Evolutionary conservation across 768 basidiomycete species (phyloP).

Genomic region (Kwoniella pini): DNA sequence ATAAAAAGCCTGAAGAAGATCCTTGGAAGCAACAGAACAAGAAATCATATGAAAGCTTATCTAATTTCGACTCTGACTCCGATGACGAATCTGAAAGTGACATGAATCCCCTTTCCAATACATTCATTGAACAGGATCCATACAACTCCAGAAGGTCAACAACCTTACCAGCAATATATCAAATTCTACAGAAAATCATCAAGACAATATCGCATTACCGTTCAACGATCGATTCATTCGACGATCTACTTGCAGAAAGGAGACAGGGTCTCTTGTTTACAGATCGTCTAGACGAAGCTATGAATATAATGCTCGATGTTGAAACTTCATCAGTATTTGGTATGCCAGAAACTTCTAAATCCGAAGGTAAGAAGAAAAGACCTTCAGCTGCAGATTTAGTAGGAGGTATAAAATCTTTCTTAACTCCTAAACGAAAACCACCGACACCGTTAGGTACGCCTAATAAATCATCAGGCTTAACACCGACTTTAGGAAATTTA

Average conservation of each 20-base stretch:
- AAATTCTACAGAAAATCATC: slow-evolving; percentile 77
- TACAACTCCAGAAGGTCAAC: slow-evolving; percentile 66
- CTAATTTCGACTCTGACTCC: slow-evolving; percentile 18
- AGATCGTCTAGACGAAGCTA: slow-evolving; percentile 86
- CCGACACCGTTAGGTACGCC: slow-evolving; percentile 7
- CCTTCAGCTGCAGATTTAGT: slow-evolving; percentile 12
- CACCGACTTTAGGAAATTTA: slow-evolving; percentile 2
- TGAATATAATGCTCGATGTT: slow-evolving; percentile 71
- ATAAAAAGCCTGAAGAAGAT: slow-evolving; percentile 18
- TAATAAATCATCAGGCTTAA: neutral
- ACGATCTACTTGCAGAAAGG: slow-evolving; percentile 78
- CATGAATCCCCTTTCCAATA: no score
- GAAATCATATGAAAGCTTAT: neutral
- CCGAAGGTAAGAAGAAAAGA: slow-evolving; percentile 16
- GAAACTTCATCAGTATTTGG: slow-evolving; percentile 51
- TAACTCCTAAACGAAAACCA: slow-evolving; percentile 71
- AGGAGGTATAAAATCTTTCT: slow-evolving; percentile 56
- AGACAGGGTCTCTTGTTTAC: slow-evolving; percentile 86
- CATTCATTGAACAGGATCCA: slow-evolving; percentile 58
- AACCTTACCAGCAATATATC: slow-evolving; percentile 67
- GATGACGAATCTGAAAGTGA: neutral
- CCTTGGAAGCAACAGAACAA: slow-evolving; percentile 23
- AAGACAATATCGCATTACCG: slow-evolving; percentile 80
- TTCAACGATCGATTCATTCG: slow-evolving; percentile 71
- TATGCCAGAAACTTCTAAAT: slow-evolving; percentile 8